These are phyloP conservation scores for Eucalyptus paniculata DNA, from an alignment of 345 rosid genomes.

Conservation along the genomic window DNA sequence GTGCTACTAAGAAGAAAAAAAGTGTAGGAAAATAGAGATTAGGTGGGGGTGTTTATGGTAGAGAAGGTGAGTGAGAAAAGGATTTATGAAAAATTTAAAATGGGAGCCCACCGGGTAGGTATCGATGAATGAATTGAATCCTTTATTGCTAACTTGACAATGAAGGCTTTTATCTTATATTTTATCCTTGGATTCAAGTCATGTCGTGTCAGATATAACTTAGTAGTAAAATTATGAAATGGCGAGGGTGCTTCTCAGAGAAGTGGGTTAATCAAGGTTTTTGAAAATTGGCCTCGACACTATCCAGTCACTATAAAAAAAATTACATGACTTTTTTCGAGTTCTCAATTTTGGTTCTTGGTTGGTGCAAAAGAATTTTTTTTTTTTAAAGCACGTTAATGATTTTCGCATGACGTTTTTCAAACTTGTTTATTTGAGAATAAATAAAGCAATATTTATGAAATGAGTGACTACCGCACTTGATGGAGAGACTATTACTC, in stretches of 20 bases:
- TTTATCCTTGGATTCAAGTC: not conserved
- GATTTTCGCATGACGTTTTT: not conserved
- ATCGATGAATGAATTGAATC: not conserved
- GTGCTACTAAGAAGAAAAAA: too few species aligned
- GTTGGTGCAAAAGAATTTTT: not conserved
- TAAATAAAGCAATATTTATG: not conserved
- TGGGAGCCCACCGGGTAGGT: not conserved
- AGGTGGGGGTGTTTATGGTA: not conserved
- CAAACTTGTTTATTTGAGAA: not conserved
- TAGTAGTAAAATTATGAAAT: not conserved
- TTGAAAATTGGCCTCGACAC: not conserved
- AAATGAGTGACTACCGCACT: rapidly evolving
- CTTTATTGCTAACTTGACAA: not conserved
- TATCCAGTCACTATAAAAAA: not conserved
- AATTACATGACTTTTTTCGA: not conserved
- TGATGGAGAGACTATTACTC: not conserved
- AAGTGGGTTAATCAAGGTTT: not conserved
- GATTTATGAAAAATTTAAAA: not conserved
- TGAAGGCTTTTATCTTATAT: not conserved
- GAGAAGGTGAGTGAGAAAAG: not conserved
- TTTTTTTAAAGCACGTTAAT: too few species aligned
- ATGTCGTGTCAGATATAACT: too few species aligned
- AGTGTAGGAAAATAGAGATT: not conserved
- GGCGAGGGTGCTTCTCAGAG: not conserved
- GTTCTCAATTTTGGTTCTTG: not conserved